phyloP scores from a whole-genome alignment of 2,329 filamentous ascomycete genomes.

The Colletotrichum agaves region DNA sequence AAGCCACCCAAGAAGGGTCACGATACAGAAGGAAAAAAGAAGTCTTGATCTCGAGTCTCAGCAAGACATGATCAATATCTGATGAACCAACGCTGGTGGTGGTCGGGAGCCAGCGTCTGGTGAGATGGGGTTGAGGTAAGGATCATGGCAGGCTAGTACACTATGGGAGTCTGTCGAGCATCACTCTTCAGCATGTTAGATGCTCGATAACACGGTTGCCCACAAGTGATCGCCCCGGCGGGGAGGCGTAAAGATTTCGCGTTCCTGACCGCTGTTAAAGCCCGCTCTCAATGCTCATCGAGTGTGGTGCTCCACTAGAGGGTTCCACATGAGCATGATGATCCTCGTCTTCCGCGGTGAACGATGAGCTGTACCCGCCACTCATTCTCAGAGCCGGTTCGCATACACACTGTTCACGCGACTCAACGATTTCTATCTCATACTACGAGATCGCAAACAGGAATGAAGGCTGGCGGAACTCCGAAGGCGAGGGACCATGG shows the following conservation, averaged over 20 bases:
- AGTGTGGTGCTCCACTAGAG: not conserved
- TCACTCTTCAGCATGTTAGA: too few species aligned
- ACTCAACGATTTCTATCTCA: too few species aligned
- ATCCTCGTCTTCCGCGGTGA: not conserved
- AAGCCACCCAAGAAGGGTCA: too few species aligned
- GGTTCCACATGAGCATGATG: not conserved
- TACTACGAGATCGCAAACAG: too few species aligned
- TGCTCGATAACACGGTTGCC: too few species aligned
- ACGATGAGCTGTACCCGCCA: not conserved
- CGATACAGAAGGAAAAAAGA: not conserved
- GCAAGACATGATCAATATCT: not conserved
- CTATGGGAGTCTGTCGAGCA: not conserved
- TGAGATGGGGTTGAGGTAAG: not conserved
- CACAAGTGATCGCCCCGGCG: too few species aligned
- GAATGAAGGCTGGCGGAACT: too few species aligned
- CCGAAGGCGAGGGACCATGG: too few species aligned
- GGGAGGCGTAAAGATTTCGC: too few species aligned
- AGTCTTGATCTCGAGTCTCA: not conserved
- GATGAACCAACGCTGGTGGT: slow-evolving; percentile 1
- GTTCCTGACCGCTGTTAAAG: too few species aligned
- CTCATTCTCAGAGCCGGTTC: too few species aligned
- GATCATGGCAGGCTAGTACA: not conserved
- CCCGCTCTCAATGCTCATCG: not conserved
- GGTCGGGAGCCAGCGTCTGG: not conserved
- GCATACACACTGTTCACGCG: too few species aligned